phyloP scores from a whole-genome alignment of 1,284 basidiomycete species.

The Pseudozyma sp. region DNA sequence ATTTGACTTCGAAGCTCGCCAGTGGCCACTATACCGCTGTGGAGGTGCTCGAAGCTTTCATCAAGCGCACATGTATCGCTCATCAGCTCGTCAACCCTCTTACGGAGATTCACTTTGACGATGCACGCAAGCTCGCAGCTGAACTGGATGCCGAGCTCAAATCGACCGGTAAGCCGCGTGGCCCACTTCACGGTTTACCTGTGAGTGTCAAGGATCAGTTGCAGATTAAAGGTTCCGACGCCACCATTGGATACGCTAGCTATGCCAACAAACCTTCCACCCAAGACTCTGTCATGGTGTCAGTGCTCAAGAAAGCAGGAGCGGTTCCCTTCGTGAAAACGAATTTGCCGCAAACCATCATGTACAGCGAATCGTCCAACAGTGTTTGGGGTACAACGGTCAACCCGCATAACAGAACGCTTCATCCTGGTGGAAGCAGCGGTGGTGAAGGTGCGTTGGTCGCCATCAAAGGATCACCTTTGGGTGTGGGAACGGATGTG shows the following conservation, averaged over 20 bases:
- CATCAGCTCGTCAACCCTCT: slow-evolving; percentile 77
- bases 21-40: slow-evolving; percentile 75
- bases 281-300: slow-evolving; percentile 38
- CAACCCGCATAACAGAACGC: slow-evolving; percentile 75
- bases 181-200: slow-evolving; percentile 77
- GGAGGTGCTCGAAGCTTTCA: slow-evolving; percentile 79
- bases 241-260: slow-evolving; percentile 76
- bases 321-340: slow-evolving; percentile 79
- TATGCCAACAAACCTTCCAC: slow-evolving; percentile 68
- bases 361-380: slow-evolving; percentile 69
- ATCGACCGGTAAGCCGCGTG: slow-evolving; percentile 72
- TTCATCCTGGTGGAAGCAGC: slow-evolving; percentile 74
- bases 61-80: slow-evolving; percentile 82
- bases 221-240: slow-evolving; percentile 74
- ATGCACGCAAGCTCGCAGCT: slow-evolving; percentile 74
- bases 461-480: slow-evolving; percentile 72
- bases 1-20: slow-evolving; percentile 73
- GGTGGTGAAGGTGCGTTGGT: slow-evolving; percentile 78
- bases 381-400: slow-evolving; percentile 78
- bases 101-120: slow-evolving; percentile 77
- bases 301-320: slow-evolving; percentile 73
- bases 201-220: slow-evolving; percentile 78
- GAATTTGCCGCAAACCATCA: slow-evolving; percentile 70
- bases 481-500: slow-evolving; percentile 79
- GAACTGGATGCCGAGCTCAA: slow-evolving; percentile 74